Conservation (phyloP, 495 filamentous ascomycete genomes). For the Sordaria brevicollis region DNA sequence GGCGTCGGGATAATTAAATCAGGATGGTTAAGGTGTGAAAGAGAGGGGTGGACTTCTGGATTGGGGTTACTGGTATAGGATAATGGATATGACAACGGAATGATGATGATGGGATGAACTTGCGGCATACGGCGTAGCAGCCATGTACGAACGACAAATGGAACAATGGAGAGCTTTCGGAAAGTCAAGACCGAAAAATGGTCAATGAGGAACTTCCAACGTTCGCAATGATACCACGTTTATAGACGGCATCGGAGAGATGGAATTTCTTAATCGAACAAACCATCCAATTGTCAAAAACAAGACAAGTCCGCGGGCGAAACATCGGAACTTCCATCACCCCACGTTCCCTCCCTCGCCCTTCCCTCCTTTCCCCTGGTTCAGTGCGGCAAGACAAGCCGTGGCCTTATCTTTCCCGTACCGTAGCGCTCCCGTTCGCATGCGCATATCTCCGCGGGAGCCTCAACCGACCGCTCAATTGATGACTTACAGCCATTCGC, state of each 20-base stretch:
- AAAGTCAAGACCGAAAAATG: not conserved
- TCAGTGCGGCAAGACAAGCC: not conserved
- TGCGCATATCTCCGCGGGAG: slow-evolving; percentile 5
- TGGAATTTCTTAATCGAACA: not conserved
- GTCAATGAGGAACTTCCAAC: not conserved
- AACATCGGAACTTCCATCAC: not conserved
- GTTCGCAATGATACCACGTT: not conserved
- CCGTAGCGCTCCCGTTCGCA: not conserved
- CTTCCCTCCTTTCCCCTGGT: not conserved
- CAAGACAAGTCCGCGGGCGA: not conserved
- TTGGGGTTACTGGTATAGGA: not conserved
- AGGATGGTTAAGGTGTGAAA: no score
- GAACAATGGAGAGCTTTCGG: not conserved
- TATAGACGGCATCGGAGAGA: not conserved
- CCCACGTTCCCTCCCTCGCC: not conserved
- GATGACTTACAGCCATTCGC: not conserved
- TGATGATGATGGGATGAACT: not conserved
- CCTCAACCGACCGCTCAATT: no score
- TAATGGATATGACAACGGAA: not conserved
- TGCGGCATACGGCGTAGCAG: not conserved
- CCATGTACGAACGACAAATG: no score
- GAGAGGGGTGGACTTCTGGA: no score
- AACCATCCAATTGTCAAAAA: not conserved
- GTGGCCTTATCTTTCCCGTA: not conserved
- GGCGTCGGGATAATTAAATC: no score